These are phyloP conservation scores for Boletus vermiculosoides DNA, from an alignment of 768 basidiomycete species.

Conservation along the genomic window DNA sequence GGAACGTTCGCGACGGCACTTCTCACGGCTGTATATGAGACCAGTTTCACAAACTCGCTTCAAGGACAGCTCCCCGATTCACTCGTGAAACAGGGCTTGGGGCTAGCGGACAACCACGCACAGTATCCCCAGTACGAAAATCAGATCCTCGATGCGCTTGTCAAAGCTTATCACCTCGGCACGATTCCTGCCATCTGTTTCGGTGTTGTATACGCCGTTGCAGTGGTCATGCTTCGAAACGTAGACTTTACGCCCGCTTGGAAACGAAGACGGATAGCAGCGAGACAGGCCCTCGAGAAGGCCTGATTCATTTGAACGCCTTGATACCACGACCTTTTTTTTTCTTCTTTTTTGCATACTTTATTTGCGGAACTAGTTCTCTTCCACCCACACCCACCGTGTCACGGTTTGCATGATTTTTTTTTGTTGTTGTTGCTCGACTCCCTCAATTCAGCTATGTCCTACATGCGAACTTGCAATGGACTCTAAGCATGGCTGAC, in stretches of 20 bases:
- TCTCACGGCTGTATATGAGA: slow-evolving; percentile 34
- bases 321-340: slow-evolving; percentile 12
- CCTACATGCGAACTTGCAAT: slow-evolving; percentile 1
- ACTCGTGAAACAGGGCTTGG: slow-evolving; percentile 32
- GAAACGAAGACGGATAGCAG: slow-evolving; percentile 33
- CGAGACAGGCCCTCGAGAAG: slow-evolving; percentile 20
- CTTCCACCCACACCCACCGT: neutral
- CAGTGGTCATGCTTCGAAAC: slow-evolving; percentile 31
- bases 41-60: slow-evolving; percentile 32
- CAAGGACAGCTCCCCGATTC: slow-evolving; percentile 28
- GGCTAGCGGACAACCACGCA: slow-evolving; percentile 30
- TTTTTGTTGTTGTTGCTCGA: neutral
- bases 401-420: neutral
- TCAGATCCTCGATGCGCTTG: slow-evolving; percentile 32
- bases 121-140: slow-evolving; percentile 35
- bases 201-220: slow-evolving; percentile 31
- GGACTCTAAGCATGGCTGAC: slow-evolving; percentile 12
- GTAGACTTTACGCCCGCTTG: slow-evolving; percentile 35
- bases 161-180: slow-evolving; percentile 35
- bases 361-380: slow-evolving; percentile 20
- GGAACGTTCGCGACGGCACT: slow-evolving; percentile 38
- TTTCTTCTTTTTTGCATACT: slow-evolving; percentile 14
- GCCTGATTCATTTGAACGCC: slow-evolving; percentile 16
- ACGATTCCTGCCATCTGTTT: slow-evolving; percentile 35
- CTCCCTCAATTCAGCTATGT: neutral